phyloP scores from a whole-genome alignment of 768 basidiomycete genomes.

The Pisolithus microcarpus region DNA sequence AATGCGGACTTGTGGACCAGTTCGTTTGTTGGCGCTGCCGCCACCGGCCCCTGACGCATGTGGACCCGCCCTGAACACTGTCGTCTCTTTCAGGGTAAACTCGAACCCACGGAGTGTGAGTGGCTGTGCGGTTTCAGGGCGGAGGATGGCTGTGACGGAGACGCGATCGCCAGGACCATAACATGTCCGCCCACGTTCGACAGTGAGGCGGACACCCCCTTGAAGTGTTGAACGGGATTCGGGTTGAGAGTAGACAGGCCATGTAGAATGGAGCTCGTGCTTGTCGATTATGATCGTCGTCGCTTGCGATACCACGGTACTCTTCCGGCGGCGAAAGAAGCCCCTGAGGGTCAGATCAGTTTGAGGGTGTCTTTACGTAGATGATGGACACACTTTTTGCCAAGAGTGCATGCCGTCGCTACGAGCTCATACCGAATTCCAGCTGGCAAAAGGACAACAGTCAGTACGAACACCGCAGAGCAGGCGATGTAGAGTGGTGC shows the following conservation, averaged over 20 bases:
- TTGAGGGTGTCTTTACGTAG: not conserved
- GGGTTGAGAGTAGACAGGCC: slow-evolving; percentile 82
- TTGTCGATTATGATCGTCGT: slow-evolving; percentile 82
- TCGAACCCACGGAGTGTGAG: slow-evolving; percentile 80
- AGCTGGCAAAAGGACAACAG: slow-evolving; percentile 33
- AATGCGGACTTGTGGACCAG: slow-evolving; percentile 48
- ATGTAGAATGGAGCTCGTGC: slow-evolving; percentile 87
- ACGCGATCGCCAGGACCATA: slow-evolving; percentile 84
- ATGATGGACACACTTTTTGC: slow-evolving; percentile 55
- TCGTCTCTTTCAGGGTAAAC: slow-evolving; percentile 69
- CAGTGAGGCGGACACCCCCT: slow-evolving; percentile 67
- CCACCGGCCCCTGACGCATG: slow-evolving; percentile 24
- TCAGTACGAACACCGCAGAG: not conserved
- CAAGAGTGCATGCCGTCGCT: slow-evolving; percentile 78
- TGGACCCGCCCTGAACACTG: slow-evolving; percentile 62
- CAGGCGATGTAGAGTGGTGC: slow-evolving; percentile 8
- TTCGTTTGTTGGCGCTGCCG: slow-evolving; percentile 40
- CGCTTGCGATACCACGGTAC: slow-evolving; percentile 57
- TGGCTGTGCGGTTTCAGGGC: slow-evolving; percentile 60
- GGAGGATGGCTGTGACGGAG: slow-evolving; percentile 60
- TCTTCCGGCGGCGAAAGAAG: slow-evolving; percentile 75
- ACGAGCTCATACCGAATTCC: slow-evolving; percentile 89
- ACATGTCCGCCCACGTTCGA: slow-evolving; percentile 71
- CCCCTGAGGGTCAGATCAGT: slow-evolving; percentile 40
- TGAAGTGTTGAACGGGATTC: slow-evolving; percentile 60